Evolutionary conservation across 2,329 filamentous ascomycete genomes (phyloP).

Genomic region (Trichoderma koningii): DNA sequence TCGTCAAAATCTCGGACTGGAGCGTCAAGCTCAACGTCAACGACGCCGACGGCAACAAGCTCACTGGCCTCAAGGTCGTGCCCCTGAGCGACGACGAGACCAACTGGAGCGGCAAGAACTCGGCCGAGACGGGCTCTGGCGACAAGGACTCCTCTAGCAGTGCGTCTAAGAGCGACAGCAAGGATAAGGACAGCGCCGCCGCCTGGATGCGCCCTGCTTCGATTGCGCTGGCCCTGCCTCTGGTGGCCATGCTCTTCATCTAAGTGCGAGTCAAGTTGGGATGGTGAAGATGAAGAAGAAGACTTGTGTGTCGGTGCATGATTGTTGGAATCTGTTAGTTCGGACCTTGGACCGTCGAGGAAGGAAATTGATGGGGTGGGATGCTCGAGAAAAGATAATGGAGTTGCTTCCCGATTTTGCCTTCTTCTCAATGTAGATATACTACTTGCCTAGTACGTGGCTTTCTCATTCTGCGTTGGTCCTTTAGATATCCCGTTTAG

Average conservation of each 20-base stretch:
- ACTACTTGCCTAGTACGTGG: neutral
- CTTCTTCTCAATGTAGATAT: conserved; percentile 25
- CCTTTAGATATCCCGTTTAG: conserved; percentile 26
- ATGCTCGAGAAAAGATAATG: conserved; percentile 16
- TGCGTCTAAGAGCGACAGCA: conserved; percentile 22
- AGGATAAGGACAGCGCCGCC: conserved; percentile 36
- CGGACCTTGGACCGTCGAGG: neutral
- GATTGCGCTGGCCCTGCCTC: conserved; percentile 40
- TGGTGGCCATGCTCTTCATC: conserved; percentile 42
- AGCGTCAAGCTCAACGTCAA: conserved; percentile 52
- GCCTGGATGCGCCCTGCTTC: conserved; percentile 37
- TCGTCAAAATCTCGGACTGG: conserved; percentile 69
- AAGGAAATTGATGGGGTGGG: neutral
- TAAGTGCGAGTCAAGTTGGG: conserved; percentile 27
- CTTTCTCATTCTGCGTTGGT: conserved; percentile 25
- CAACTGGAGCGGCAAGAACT: conserved; percentile 51
- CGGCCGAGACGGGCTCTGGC: conserved; percentile 38
- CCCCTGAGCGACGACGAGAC: conserved; percentile 47
- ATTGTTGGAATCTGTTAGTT: conserved; percentile 19
- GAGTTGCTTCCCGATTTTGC: conserved; percentile 19
- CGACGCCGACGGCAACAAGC: conserved; percentile 44
- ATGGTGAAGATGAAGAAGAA: too few species aligned
- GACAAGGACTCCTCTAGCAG: neutral
- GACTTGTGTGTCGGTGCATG: conserved; percentile 21
- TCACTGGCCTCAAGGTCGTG: conserved; percentile 52